phyloP scores from a whole-genome alignment of 1,139 yeast genomes.

The Kodamaea ohmeri region DNA sequence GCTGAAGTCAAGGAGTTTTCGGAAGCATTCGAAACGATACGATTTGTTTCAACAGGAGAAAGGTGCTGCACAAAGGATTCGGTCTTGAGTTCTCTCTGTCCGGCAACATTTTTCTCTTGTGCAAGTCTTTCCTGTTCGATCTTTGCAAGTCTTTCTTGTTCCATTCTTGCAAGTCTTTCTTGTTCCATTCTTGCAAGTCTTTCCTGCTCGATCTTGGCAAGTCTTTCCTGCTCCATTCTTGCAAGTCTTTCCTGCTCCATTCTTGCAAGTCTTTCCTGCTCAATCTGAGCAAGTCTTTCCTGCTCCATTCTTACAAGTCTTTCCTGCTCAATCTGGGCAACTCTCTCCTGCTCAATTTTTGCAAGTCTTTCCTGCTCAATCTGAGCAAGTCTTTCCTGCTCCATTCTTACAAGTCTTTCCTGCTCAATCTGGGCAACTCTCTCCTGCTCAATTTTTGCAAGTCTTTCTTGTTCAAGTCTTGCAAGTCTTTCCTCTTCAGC shows the following conservation, averaged over 20 bases:
- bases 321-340: not conserved
- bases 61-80: not conserved
- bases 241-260: too few species aligned
- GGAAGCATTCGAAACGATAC: slow-evolving; percentile 11
- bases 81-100: not conserved
- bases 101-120: too few species aligned
- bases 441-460: not conserved
- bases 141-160: not conserved
- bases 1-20: slow-evolving; percentile 13
- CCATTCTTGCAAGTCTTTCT: not conserved
- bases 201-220: too few species aligned
- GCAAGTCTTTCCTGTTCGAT: not conserved
- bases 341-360: not conserved
- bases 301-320: not conserved
- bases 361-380: not conserved
- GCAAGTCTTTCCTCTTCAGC: not conserved
- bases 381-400: not conserved
- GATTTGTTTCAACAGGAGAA: not conserved
- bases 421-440: not conserved
- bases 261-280: not conserved
- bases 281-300: too few species aligned
- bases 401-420: not conserved
- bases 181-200: too few species aligned
- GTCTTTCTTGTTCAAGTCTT: not conserved
- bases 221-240: not conserved